A percentile compares a stretch with the other conserved stretches of the same genome.
These are phyloP conservation scores for Brasilioporus rufonigricans DNA, from an alignment of 768 basidiomycete species.

Conservation along the genomic window DNA sequence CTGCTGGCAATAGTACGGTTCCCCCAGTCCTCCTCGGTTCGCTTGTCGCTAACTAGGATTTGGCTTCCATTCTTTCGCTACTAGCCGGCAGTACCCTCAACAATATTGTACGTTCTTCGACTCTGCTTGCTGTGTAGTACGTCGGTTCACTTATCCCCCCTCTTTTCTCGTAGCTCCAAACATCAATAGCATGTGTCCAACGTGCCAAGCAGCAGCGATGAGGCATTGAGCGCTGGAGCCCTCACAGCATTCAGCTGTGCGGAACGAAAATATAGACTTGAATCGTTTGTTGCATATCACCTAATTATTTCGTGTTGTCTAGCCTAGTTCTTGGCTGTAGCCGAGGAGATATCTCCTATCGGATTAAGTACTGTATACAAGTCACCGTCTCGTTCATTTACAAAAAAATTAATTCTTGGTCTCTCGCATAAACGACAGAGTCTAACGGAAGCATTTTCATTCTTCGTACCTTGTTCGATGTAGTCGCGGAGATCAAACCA, in stretches of 20 bases:
- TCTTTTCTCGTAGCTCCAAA: conserved; percentile 35
- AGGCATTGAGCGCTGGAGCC: conserved; percentile 18
- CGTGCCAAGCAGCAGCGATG: conserved; percentile 32
- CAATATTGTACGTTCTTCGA: conserved; percentile 40
- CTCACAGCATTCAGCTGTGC: conserved; percentile 3
- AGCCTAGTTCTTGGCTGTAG: conserved; percentile 28
- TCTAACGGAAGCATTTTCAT: conserved; percentile 29
- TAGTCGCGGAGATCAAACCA: conserved; percentile 33
- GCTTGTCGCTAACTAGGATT: conserved; percentile 8
- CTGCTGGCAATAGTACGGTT: conserved; percentile 48
- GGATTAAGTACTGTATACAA: conserved; percentile 17
- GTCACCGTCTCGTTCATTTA: background rate
- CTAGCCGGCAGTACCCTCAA: conserved; percentile 44
- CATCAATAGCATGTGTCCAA: conserved; percentile 42
- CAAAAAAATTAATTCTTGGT: conserved; percentile 13
- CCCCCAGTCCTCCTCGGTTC: background rate
- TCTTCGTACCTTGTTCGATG: conserved; percentile 13
- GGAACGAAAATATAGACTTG: conserved; percentile 12
- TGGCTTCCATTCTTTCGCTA: conserved; percentile 3
- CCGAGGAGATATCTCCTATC: conserved; percentile 23
- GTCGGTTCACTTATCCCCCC: background rate
- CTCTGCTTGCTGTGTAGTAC: background rate
- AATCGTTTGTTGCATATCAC: conserved; percentile 14
- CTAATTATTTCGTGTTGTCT: conserved; percentile 23
- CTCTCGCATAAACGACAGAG: conserved; percentile 11